phyloP scores from a whole-genome alignment of 305 asterid species.

The Petunia hybrid region DNA sequence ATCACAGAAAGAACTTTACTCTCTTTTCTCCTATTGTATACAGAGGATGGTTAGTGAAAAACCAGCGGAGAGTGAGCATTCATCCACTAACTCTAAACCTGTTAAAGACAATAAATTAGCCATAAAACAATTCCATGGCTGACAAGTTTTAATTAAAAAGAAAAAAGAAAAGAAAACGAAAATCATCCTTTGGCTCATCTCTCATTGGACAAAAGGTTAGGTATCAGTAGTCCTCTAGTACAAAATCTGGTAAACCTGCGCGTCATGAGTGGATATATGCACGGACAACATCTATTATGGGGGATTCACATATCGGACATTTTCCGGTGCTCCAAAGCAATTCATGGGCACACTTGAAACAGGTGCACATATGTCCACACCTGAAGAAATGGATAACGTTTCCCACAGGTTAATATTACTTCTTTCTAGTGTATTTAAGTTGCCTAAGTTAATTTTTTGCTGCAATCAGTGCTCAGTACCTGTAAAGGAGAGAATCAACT shows the following conservation, averaged over 20 bases:
- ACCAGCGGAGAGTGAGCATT: conserved; percentile 28
- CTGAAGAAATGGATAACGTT: conserved; percentile 43
- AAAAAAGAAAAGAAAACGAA: not conserved
- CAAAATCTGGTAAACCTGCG: conserved; percentile 46
- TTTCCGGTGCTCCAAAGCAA: conserved; percentile 71
- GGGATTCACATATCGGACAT: conserved; percentile 83
- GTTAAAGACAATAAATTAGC: conserved; percentile 27
- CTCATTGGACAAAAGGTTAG: conserved; percentile 23
- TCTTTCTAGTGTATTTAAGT: not conserved
- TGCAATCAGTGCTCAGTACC: conserved; percentile 47
- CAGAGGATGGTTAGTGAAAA: conserved; percentile 8
- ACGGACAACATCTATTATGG: conserved; percentile 74
- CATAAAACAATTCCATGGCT: conserved; percentile 26
- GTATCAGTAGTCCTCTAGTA: conserved; percentile 27
- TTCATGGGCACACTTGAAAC: conserved; percentile 79
- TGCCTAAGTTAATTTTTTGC: not conserved
- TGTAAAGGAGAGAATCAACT: conserved; percentile 78
- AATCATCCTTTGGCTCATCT: conserved; percentile 28
- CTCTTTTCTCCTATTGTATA: conserved; percentile 29
- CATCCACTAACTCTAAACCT: conserved; percentile 32
- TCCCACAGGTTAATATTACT: not conserved
- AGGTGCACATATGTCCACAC: conserved; percentile 98
- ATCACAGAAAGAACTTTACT: conserved; percentile 9
- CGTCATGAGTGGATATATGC: conserved; percentile 48
- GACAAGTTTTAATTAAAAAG: conserved; percentile 4